Conservation (phyloP, 257 asterid genomes). For the Coffea eugenioides region DNA sequence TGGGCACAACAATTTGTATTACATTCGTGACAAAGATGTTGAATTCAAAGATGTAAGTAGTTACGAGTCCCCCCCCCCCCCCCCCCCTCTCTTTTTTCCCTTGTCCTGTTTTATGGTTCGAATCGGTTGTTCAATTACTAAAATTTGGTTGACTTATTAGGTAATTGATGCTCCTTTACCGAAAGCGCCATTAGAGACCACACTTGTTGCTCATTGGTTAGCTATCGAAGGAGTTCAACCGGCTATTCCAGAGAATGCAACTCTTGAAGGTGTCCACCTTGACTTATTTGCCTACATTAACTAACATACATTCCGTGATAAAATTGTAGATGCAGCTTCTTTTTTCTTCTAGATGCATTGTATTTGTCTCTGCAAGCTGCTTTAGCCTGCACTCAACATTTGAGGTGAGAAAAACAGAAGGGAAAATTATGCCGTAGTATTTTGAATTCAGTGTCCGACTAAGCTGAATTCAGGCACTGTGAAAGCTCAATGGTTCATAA, state of each 20-base stretch:
- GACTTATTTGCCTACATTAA: not conserved
- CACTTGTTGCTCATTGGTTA: slow-evolving; percentile 85
- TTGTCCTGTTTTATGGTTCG: slow-evolving; percentile 12
- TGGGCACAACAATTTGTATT: slow-evolving; percentile 92
- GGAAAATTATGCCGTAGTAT: not conserved
- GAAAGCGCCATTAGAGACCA: slow-evolving; percentile 82
- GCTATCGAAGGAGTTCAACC: slow-evolving; percentile 98
- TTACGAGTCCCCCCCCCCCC: not conserved
- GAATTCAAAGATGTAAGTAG: slow-evolving; percentile 86
- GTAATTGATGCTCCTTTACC: slow-evolving; percentile 97
- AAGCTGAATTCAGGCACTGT: not conserved
- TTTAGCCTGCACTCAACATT: not conserved
- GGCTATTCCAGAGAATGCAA: slow-evolving; percentile 94
- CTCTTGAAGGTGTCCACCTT: slow-evolving; percentile 54
- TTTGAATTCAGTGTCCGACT: not conserved
- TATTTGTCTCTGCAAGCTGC: not conserved
- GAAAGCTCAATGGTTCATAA: not conserved
- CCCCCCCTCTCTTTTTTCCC: not conserved
- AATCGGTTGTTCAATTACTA: slow-evolving; percentile 10
- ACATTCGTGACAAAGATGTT: slow-evolving; percentile 80
- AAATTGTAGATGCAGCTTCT: not conserved
- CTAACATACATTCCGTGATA: not conserved
- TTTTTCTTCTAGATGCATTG: not conserved
- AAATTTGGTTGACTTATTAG: slow-evolving; percentile 32
- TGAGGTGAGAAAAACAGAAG: not conserved